Conservation (phyloP, 2,329 filamentous ascomycete species). For the Penicillium sp. region DNA sequence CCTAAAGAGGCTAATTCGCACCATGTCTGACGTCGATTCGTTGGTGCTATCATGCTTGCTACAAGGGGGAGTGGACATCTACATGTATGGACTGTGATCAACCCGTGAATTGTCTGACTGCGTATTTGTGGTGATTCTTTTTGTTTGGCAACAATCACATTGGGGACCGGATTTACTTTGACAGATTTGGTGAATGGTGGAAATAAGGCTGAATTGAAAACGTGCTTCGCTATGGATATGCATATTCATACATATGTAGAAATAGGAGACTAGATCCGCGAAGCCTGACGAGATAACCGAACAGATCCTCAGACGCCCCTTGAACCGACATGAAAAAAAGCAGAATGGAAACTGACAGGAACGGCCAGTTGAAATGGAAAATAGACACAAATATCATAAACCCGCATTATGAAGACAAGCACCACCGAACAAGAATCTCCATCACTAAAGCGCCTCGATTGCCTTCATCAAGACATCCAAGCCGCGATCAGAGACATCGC, state of each 20-base stretch:
- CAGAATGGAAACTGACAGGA: background rate
- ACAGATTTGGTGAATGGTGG: background rate
- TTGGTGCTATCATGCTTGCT: background rate
- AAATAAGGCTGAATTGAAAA: background rate
- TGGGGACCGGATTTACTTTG: background rate
- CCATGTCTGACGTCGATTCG: background rate
- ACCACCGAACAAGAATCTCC: background rate
- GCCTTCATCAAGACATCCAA: constrained; percentile 57
- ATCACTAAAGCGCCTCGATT: constrained; percentile 51
- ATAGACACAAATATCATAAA: constrained; percentile 4
- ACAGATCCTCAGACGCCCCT: background rate
- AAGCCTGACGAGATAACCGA: background rate
- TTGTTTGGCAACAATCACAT: background rate
- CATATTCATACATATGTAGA: background rate
- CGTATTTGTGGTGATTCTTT: background rate
- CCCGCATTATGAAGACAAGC: background rate
- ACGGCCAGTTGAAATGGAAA: background rate
- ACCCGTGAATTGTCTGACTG: background rate
- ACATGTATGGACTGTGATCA: background rate
- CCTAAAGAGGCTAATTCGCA: background rate
- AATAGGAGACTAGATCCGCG: background rate
- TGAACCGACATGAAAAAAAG: background rate
- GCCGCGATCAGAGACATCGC: constrained; percentile 46
- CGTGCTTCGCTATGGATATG: background rate
- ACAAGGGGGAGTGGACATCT: background rate